Base-by-base conservation (phyloP, 1,139 yeast species). In the Yamadazyma pseudoaaseri region DNA sequence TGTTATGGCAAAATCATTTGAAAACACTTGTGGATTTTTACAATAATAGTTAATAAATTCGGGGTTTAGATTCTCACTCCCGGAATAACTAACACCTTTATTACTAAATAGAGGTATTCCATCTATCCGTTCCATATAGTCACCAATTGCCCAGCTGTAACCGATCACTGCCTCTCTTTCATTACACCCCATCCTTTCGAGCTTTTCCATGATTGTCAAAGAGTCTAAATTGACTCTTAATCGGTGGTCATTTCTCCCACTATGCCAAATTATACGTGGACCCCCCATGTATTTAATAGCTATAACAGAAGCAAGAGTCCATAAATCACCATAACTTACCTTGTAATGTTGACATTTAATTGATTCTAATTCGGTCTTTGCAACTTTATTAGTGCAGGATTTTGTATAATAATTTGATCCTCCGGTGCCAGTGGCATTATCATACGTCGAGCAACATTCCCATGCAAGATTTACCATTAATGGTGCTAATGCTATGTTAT, bases 401-500 rank as follows among this genome's bases (percentile, higher is more conserved):
- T 10, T 7, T 10, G 10, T 18, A 18, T 7, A 10, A 18, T 7
- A 18, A 18, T 18, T 18, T 7, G 21, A 18, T 10, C 21, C 21
- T 18, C 86, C 87, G 3, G 79, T 76, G 8, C 73, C 73, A 4
- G 74, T 54, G 9, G 48, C 53, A 41, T 59, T 61, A 50, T 81
- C 79, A 54, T 73, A 81, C 5, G 87, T 79, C 13, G 86, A 86
- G 29, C 80, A 72, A 28, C 81, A 74, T 52, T 81, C 86, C 89
- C 87, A 81, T 14, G 86, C 81, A 27, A 81, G 62, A 34, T 86
- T 65, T 15, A 81, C 73, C 9, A 81, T 56, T 3, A 80, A 61
- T 12, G 87, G 87, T 1, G 83, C 87, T 35, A 71, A 65, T 3
- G 83, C 74, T 2, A 86, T 86, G 51, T 80, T 85, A 47, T 81